Evolutionary conservation across 257 asterid genomes (phyloP), one percentile per base, ranked within the genome.

Genomic region (Lycium ferocissimum): DNA sequence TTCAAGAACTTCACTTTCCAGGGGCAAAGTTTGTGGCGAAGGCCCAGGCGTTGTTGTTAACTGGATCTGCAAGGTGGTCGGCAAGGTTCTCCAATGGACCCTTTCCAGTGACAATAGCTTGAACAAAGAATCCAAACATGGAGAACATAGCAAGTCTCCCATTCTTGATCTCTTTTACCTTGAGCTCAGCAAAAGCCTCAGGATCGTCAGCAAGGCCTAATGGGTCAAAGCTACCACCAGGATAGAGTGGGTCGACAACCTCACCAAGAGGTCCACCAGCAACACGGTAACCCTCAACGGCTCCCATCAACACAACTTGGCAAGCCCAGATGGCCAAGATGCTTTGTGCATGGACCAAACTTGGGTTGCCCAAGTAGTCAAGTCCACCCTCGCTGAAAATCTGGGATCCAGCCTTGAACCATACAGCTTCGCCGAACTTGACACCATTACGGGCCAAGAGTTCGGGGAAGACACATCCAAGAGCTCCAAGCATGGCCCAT

Each of bases 181-280:
- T 91, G 18, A 91, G 85, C 82, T 91, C 92, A 1, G 93, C 93
- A 54, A 91, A 91, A 9, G 93, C 91, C 18, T 91, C 92, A 0
- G 93, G 92, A 85, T 89, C 92, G 9, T 91, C 93, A 13, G 93
- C 92, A 5, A 91, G 92, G 3, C 93, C 93, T 83, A 90, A 85
- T 0, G 93, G 93, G 88, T 90, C 91, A 79, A 90, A 90, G 88
- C 93, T 90, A 2, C 93, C 93, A 8, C 93, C 93, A 0, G 93
- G 91, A 85, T 90, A 90, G 2, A 90, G 47, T 47, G 93, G 93
- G 89, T 90, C 91, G 49, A 79, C 54, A 6, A 91, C 63, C 81
- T 89, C 93, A 1, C 92, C 93, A 0, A 91, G 87, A 51, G 90
- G 91, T 5, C 90, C 91, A 13, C 89, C 89, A 45, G 90, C 90